phyloP scores from a whole-genome alignment of 2,329 filamentous ascomycete genomes.

The Cytospora piceicola region DNA sequence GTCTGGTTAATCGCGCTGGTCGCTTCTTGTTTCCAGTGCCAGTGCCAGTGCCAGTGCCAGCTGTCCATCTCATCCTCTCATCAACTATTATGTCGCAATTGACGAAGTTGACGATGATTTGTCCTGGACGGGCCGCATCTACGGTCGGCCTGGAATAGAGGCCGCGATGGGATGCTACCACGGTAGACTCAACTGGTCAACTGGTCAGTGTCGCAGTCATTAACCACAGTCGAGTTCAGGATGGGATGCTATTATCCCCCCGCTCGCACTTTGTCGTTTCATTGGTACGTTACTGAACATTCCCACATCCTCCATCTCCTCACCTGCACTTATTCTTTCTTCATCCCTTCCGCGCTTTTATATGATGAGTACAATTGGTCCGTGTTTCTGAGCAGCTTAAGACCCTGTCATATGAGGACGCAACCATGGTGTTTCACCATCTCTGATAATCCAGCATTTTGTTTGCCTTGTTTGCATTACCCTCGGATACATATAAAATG shows the following conservation, averaged over 20 bases:
- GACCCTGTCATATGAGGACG: constrained; percentile 65
- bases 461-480: constrained; percentile 3
- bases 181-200: too few species aligned
- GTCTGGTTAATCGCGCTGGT: background rate
- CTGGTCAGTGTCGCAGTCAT: too few species aligned
- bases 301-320: background rate
- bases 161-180: too few species aligned
- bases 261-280: too few species aligned
- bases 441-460: constrained; percentile 38
- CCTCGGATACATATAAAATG: constrained; percentile 2
- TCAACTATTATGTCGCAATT: background rate
- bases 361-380: constrained; percentile 79
- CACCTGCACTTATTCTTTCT: background rate
- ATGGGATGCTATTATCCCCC: background rate
- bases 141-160: background rate
- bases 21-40: background rate
- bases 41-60: background rate
- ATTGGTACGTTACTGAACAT: background rate
- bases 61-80: background rate
- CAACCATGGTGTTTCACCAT: constrained; percentile 41
- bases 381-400: constrained; percentile 81
- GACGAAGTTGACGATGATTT: background rate
- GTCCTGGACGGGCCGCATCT: background rate
- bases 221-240: background rate
- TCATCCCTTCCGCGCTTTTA: background rate